Base-by-base conservation (phyloP, 2,329 filamentous ascomycete genomes). In the Nothopassalora personata region DNA sequence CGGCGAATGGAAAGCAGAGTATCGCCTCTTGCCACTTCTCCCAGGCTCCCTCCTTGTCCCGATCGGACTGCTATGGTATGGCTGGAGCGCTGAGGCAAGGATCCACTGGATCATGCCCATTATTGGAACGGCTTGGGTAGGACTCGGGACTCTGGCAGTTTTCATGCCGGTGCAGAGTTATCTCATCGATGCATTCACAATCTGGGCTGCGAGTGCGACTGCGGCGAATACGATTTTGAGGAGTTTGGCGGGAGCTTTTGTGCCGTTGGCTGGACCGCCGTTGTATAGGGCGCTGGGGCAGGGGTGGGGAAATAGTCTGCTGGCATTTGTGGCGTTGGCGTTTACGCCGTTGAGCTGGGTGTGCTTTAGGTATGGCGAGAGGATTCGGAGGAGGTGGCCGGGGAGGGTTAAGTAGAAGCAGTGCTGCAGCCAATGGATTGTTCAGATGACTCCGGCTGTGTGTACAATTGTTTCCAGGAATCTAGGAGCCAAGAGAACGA, bases 21-120 rank as follows among this genome's bases (percentile, higher is more conserved):
- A 34, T 15, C 49, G 56, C 19, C 11, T 58, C 10, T 9, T 34
- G 4, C 31, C 43, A 10, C 23, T 58, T 11, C n/a, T 54, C 4
- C 36, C 23, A 9, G 50, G 50, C 7, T 27, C 56, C 9, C 23
- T 53, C 13, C 11, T 60, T 46, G 69, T 76, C 6, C 73, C 74
- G 0, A 70, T 75, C 36, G 75, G 73, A 52, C 64, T 76, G 6
- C 75, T 76, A 67, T 75, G 72, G 73, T 76, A 75, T 54, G 74
- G 73, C 3, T 76, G 74, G 74, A 64, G 68, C 4, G 62, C 72
- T 1, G 45, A 68, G 43, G 48, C 39, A 19, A 50, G 61, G 6
- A 59, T 70, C 8, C 72, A 72, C 61, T 75, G 72, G 72, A 74
- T 74, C 7, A 36, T 57, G 15, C 54, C 58, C 5, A 57, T 57